Evolutionary conservation across 2,329 filamentous ascomycete genomes (phyloP), one percentile per base, ranked within the genome.

Genomic region (Colletotrichum salicis): DNA sequence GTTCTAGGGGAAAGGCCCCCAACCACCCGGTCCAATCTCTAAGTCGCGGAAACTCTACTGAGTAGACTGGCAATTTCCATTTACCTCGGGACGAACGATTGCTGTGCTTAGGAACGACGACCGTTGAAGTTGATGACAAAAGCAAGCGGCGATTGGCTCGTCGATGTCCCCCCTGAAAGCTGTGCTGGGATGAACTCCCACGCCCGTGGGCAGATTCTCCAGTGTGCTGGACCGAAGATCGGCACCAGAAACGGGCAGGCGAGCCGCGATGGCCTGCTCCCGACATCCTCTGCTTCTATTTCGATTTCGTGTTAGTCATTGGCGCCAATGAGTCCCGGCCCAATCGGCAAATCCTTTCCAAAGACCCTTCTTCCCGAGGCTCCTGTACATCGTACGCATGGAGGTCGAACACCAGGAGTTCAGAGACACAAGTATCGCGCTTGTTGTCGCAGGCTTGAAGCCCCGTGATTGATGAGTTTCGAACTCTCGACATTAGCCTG

Each of bases 101-200:
- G n/a, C 22, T 33, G 41, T 7, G 41, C 41, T 27, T 52, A 54
- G 35, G 3, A 29, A 35, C 45, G 31, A 58, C 24, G 51, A 19
- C 24, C 15, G 56, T 51, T 56, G 48, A 37, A 33, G 22, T 62
- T 48, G 57, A 54, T 62, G 31, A 61, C 58, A 29, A 67, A n/a
- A 12, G 13, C 24, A 64, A 6, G n/a, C 59, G 11, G 33, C 57
- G 24, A 64, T 64, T 64, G 59, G 59, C 35, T 37, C 56, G 45
- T 19, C n/a, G 22, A 56, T 55, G 37, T 29, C 4, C 51, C 45
- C 29, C 41, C 29, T 48, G 19, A 63, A 54, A 35, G 31, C 27
- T 27, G 45, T n/a, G n/a, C 57, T 69, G 59, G 59, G 59, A 71
- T 35, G 70, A 71, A 70, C 70, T 64, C 24, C 48, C 51, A 41